Evolutionary conservation across 75 land plant species (phyloP).

Genomic region (Pinus albicaulis): DNA sequence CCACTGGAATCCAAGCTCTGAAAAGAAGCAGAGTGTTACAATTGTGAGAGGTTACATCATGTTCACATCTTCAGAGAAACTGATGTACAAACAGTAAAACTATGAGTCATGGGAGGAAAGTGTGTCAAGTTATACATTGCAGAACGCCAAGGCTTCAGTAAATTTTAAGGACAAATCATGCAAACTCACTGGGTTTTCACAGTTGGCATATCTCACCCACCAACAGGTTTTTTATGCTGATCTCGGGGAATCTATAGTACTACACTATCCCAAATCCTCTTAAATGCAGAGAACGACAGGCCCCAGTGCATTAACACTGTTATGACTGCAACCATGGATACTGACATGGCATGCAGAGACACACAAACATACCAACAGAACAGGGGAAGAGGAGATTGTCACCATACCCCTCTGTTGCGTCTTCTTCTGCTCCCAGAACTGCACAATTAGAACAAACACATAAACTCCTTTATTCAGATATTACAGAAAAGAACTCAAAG

Average conservation of each 20-base stretch:
- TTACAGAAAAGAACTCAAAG: background rate
- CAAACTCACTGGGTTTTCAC: background rate
- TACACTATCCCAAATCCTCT: too few relatives aligned
- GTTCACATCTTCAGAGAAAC: background rate
- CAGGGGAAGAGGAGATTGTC: background rate
- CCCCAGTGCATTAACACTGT: too few relatives aligned
- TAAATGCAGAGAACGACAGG: too few relatives aligned
- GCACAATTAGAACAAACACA: background rate
- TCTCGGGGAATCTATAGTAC: too few relatives aligned
- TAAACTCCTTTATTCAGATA: background rate
- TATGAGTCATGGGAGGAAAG: background rate
- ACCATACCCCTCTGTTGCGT: slow-evolving; percentile 2
- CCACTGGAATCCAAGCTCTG: slow-evolving; percentile 42
- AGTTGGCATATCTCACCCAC: background rate
- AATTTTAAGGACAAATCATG: background rate
- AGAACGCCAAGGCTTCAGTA: background rate
- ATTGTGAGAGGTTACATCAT: slow-evolving; percentile 6
- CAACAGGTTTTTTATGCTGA: background rate
- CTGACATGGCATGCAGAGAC: background rate
- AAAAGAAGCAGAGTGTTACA: slow-evolving; percentile 21
- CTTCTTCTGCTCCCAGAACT: slow-evolving; percentile 10
- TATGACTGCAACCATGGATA: too few relatives aligned
- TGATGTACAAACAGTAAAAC: background rate
- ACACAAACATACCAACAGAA: background rate
- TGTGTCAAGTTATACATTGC: background rate